Evolutionary conservation across 192 early-diverging fungal species (phyloP), one percentile per base, ranked within the genome.

Genomic region (Paraglomus occultum): DNA sequence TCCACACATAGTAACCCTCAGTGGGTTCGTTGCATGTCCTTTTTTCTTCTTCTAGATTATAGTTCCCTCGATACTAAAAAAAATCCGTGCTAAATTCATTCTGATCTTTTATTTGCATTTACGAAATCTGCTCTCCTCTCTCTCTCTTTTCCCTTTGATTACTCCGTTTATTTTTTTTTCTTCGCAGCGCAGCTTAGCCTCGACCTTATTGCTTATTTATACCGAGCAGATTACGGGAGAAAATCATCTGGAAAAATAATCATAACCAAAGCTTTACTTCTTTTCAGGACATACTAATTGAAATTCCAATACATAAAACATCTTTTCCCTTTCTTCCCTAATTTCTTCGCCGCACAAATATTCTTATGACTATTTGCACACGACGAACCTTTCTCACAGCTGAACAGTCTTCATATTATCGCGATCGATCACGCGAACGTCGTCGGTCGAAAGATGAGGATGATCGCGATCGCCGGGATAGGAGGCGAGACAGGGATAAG

Each of bases 351-450:
- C 18, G 18, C 49, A 20, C 1, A 46, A 2, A 17, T 43, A 11
- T 48, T 61, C 50, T 55, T 39, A 20, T 17, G 62, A 6, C 48
- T 10, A 42, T 10, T 4, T 45, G 51, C 44, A 4, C 7, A 18
- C 40, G 20, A 18, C 51, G 15, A 51, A 18, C 51, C 51, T 17
- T 15, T 18, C 45, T 20, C 38, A 18, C 69, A 18, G 11, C 57
- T n/a, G 20, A 20, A 11, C 15, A 58, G 43, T 44, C 45, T 18
- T 62, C 48, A 20, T 45, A 55, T 60, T 68, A 76, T 55, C 74
- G 74, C 43, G 77, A 78, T 23, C 77, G 77, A 8, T 51, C 63
- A 66, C 54, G 70, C 71, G 72, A 80, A 51, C 65, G 72, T 64
- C 51, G 73, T 51, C 69, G 70, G 43, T 62, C 66, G 3, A 62